phyloP scores from a whole-genome alignment of 331 rosid species.

The Prunus yedoensis region DNA sequence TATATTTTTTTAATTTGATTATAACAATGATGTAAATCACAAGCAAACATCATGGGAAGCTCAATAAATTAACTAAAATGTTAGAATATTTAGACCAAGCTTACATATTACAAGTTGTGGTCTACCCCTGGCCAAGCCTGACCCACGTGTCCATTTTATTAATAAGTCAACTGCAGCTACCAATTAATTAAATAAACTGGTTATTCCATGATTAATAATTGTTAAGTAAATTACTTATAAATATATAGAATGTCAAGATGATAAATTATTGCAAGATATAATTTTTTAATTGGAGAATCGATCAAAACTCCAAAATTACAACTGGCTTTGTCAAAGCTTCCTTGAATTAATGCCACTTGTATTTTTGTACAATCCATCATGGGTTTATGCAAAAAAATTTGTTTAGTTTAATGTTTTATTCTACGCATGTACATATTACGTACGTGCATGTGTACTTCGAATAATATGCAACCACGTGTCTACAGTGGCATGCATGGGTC shows the following conservation, averaged over 20 bases:
- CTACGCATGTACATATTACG: slow-evolving; percentile 30
- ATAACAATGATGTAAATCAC: too few relatives aligned
- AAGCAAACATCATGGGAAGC: too few relatives aligned
- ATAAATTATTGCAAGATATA: slow-evolving; percentile 10
- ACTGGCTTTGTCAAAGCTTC: slow-evolving; percentile 9
- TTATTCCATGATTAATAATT: too few relatives aligned
- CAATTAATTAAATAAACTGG: neutral
- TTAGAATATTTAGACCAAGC: too few relatives aligned
- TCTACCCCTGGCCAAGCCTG: slow-evolving; percentile 24
- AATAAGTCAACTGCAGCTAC: slow-evolving; percentile 7
- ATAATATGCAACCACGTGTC: slow-evolving; percentile 34
- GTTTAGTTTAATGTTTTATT: neutral
- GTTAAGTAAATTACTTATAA: too few relatives aligned
- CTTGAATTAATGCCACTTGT: slow-evolving; percentile 1
- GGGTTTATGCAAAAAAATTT: neutral
- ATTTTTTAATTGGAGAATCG: neutral
- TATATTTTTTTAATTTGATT: too few relatives aligned
- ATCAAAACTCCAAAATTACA: slow-evolving; percentile 28
- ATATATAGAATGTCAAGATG: neutral
- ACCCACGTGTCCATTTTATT: slow-evolving; percentile 7
- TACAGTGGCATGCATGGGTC: slow-evolving; percentile 28
- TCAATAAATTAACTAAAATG: too few relatives aligned
- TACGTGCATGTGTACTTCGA: slow-evolving; percentile 39
- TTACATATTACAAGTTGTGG: neutral
- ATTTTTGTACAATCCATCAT: slow-evolving; percentile 9